phyloP scores from a whole-genome alignment of 768 basidiomycete species.

The Agaricus bisporus region DNA sequence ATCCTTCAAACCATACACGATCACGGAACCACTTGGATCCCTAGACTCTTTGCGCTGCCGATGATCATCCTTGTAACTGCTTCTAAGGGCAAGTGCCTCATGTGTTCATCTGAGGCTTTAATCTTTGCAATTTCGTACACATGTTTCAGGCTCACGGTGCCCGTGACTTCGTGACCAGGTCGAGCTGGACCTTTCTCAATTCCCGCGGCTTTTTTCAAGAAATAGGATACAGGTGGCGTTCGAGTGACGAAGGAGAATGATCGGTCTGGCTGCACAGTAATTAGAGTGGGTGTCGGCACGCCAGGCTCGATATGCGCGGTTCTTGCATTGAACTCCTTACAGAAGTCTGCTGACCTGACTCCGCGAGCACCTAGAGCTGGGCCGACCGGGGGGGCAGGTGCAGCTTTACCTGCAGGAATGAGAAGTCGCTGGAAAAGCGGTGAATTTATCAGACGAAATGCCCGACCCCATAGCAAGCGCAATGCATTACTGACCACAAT shows the following conservation, averaged over 20 bases:
- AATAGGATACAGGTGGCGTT: constrained; percentile 84
- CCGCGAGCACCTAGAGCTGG: constrained; percentile 97
- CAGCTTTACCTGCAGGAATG: constrained; percentile 89
- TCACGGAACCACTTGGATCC: constrained; percentile 87
- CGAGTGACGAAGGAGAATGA: constrained; percentile 91
- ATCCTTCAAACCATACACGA: constrained; percentile 6
- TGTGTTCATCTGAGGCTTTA: constrained; percentile 84
- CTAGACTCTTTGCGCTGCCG: constrained; percentile 84
- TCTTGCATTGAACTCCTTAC: constrained; percentile 99
- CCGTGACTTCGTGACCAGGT: constrained; percentile 71
- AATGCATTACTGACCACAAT: constrained; percentile 58
- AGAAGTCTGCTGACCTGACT: constrained; percentile 99
- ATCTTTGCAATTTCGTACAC: constrained; percentile 98
- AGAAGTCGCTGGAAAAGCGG: constrained; percentile 59
- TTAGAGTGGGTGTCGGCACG: constrained; percentile 85
- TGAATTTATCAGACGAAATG: constrained; percentile 10
- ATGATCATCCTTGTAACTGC: constrained; percentile 84
- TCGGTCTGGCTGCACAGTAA: constrained; percentile 91
- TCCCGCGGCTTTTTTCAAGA: constrained; percentile 86
- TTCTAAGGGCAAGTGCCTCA: constrained; percentile 83
- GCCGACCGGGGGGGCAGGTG: constrained; percentile 93
- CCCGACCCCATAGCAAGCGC: neutral
- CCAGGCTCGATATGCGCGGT: constrained; percentile 84
- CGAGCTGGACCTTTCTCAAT: constrained; percentile 87
- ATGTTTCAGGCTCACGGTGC: constrained; percentile 91